Evolutionary conservation across 805 yeast species (phyloP), one percentile per base, ranked within the genome.

Genomic region (Candida hungchunana): DNA sequence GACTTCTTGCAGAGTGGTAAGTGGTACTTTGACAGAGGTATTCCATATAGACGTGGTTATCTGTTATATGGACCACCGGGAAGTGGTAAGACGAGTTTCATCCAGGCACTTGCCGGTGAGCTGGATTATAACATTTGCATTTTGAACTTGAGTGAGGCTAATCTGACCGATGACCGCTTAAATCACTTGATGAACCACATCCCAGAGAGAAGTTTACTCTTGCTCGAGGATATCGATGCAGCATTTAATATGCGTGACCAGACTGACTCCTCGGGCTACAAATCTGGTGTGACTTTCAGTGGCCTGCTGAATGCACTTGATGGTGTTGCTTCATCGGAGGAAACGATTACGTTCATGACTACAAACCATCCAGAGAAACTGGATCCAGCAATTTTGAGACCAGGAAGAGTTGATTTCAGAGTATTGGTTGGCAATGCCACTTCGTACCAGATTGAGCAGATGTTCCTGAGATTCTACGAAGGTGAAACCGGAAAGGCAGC

Each of bases 321-420:
- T 59, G 98, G 98, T 31, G 97, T 93, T 13, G 93, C 97, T 4
- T 85, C 96, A 19, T 95, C 97, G 2, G 98, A 93, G 55, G 97
- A 93, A 55, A 82, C 96, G 30, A 71, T 93, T 22, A 90, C 97
- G 0, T 93, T 93, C 60, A 93, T 93, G 98, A 93, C 98, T 15
- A 90, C 98, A 15, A 93, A 93, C 60, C 98, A 93, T 55, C 96
- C 97, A 0, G 97, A 93, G 44, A 77, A 77, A 44, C 66, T 93
- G 25, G 98, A 93, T 53, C 87, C 96, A 1, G 98, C 98, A 0
- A 71, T 93, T 29, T 64, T 93, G 57, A 72, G 98, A 46, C 98
- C 98, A 0, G 98, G 98, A 3, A 72, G 98, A 60, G 81, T 93
- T 21, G 98, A 93, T 56, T 79, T 71, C 59, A 86, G 87, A 61